These are phyloP conservation scores for Silene coronaria DNA, from an alignment of 179 eudicot species.

Conservation along the genomic window DNA sequence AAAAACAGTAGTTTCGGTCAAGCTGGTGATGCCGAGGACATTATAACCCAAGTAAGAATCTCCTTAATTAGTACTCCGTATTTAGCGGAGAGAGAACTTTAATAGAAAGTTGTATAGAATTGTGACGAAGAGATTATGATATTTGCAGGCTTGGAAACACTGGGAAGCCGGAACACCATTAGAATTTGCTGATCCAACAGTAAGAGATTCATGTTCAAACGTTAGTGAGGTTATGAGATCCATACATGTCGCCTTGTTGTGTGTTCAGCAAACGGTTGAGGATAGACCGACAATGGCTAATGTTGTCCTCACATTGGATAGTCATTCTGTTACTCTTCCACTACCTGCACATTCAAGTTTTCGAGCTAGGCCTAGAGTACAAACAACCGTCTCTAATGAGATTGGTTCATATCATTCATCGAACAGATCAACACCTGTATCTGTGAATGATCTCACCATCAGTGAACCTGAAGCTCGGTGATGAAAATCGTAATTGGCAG, in stretches of 20 bases:
- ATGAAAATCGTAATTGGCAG: neutral
- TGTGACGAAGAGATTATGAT: neutral
- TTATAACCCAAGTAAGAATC: conserved; percentile 30
- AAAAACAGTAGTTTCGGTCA: conserved; percentile 1
- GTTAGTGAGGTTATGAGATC: conserved; percentile 1
- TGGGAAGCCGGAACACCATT: conserved; percentile 7
- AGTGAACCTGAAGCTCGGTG: conserved; percentile 1
- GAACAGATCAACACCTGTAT: conserved; percentile 1
- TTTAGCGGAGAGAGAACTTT: neutral
- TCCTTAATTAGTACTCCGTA: too few species aligned
- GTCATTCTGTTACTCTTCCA: conserved; percentile 19
- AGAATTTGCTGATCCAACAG: conserved; percentile 12
- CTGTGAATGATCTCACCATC: conserved; percentile 16
- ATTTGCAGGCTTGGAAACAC: conserved; percentile 11
- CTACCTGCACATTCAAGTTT: conserved; percentile 20
- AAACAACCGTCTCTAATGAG: neutral
- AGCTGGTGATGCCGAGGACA: conserved; percentile 14
- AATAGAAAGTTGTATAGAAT: too few species aligned
- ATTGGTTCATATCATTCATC: conserved; percentile 7
- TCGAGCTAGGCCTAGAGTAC: neutral
- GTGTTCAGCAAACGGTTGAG: conserved; percentile 9
- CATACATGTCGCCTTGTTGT: conserved; percentile 6
- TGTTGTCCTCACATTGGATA: conserved; percentile 10
- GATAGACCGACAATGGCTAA: conserved; percentile 13
- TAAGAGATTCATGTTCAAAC: conserved; percentile 13